Evolutionary conservation across 495 filamentous ascomycete species (phyloP).

Genomic region (Penicillium cosmopolitanum): DNA sequence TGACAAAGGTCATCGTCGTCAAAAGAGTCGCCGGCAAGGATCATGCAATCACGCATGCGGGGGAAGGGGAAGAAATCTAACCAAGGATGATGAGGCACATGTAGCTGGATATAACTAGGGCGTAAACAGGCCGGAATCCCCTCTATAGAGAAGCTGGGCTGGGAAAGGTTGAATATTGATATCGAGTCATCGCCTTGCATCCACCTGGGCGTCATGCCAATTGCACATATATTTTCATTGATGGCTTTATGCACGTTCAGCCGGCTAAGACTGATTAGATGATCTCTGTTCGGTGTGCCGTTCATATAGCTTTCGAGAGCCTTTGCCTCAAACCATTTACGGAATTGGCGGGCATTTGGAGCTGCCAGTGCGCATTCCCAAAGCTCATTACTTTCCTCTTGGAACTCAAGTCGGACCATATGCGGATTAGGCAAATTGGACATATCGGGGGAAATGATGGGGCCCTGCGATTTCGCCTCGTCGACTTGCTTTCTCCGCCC

Average conservation of each 20-base stretch:
- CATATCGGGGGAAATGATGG: not conserved
- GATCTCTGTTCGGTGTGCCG: conserved; percentile 21
- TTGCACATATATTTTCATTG: conserved; percentile 18
- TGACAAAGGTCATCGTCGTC: conserved; percentile 31
- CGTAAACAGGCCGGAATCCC: conserved; percentile 28
- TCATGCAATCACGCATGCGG: conserved; percentile 32
- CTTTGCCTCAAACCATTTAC: conserved; percentile 10
- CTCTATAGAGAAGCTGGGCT: conserved; percentile 16
- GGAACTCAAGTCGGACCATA: not conserved
- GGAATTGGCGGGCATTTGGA: not conserved
- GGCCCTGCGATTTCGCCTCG: not conserved
- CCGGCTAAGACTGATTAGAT: conserved; percentile 20
- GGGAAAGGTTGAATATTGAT: conserved; percentile 31
- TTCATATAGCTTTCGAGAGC: conserved; percentile 12
- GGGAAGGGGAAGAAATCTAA: conserved; percentile 39
- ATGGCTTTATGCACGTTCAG: conserved; percentile 28
- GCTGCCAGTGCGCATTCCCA: conserved; percentile 14
- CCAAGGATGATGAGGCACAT: conserved; percentile 36
- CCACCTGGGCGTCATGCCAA: conserved; percentile 25
- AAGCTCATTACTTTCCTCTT: not conserved
- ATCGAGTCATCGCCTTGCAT: conserved; percentile 23
- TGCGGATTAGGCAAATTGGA: not conserved
- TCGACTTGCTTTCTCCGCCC: conserved; percentile 5
- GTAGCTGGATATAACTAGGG: conserved; percentile 28
- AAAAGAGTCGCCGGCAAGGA: conserved; percentile 21